Evolutionary conservation across 1,284 basidiomycete genomes (phyloP).

Genomic region (Trametes sp.): DNA sequence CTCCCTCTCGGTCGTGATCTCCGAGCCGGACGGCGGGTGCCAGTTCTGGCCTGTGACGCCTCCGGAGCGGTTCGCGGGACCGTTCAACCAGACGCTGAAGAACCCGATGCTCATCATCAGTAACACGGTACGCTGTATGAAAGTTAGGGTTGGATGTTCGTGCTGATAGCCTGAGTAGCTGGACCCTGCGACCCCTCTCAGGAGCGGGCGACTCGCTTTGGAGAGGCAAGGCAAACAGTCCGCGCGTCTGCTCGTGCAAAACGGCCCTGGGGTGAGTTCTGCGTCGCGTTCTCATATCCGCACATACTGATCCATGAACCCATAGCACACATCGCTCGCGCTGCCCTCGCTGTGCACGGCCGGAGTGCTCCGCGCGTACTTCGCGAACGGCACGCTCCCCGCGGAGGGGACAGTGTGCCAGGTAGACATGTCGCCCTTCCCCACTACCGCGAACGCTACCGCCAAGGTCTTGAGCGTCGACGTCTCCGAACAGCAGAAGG

Average conservation of each 20-base stretch:
- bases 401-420: constrained; percentile 35
- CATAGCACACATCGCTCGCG: constrained; percentile 36
- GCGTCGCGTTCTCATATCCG: background rate
- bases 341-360: constrained; percentile 36
- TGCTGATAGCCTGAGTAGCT: constrained; percentile 1
- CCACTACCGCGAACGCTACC: background rate
- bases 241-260: constrained; percentile 34
- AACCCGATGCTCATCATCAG: constrained; percentile 42
- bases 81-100: constrained; percentile 40
- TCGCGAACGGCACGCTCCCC: constrained; percentile 40
- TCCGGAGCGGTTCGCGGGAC: constrained; percentile 37
- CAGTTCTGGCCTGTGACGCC: constrained; percentile 37
- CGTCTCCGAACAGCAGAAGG: background rate
- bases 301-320: background rate
- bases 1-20: constrained; percentile 27
- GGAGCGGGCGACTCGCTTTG: constrained; percentile 34
- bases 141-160: background rate
- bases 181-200: constrained; percentile 41
- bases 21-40: constrained; percentile 38
- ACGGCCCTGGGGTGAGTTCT: constrained; percentile 39
- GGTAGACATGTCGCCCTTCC: constrained; percentile 35
- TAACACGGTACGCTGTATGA: constrained; percentile 31
- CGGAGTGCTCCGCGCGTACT: constrained; percentile 32
- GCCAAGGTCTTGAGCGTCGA: background rate
- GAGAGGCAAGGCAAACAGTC: constrained; percentile 35